Conservation (phyloP, 2,329 filamentous ascomycete species). For the Epichloe typhina region DNA sequence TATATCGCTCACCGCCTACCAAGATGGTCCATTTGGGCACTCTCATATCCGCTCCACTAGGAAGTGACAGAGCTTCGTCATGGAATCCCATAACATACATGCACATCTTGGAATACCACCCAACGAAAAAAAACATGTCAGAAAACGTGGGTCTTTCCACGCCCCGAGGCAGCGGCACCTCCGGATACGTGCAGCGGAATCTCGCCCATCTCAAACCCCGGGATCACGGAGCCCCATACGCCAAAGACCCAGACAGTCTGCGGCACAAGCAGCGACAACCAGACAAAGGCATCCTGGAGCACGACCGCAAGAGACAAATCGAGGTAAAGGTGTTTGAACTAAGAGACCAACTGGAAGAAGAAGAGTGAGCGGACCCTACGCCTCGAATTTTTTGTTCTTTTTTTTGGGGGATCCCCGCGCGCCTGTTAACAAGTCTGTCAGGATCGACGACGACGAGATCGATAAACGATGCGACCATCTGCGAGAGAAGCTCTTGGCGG, state of each 20-base stretch:
- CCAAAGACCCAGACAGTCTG: constrained; percentile 52
- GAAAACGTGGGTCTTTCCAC: constrained; percentile 95
- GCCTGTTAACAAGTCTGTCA: constrained; percentile 19
- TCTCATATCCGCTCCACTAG: too few species aligned
- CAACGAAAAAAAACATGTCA: constrained; percentile 48
- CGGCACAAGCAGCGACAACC: constrained; percentile 72
- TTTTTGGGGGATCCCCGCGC: neutral
- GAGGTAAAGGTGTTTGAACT: constrained; percentile 91
- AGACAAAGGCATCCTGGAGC: constrained; percentile 84
- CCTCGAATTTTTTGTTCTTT: neutral
- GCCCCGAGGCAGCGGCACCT: constrained; percentile 87
- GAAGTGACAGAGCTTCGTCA: neutral
- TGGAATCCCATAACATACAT: neutral
- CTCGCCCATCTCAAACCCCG: constrained; percentile 76
- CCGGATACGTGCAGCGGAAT: constrained; percentile 95
- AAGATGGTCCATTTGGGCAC: neutral
- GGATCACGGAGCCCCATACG: constrained; percentile 67
- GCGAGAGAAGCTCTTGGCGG: constrained; percentile 26
- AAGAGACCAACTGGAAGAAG: constrained; percentile 81
- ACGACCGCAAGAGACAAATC: constrained; percentile 80
- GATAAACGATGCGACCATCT: constrained; percentile 44
- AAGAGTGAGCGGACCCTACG: constrained; percentile 39
- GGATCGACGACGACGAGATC: constrained; percentile 80
- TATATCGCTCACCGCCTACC: constrained; percentile 12
- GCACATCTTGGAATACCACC: neutral